These are phyloP conservation scores for Boletus tylopilopsis DNA, from an alignment of 768 basidiomycete species.

Conservation along the genomic window DNA sequence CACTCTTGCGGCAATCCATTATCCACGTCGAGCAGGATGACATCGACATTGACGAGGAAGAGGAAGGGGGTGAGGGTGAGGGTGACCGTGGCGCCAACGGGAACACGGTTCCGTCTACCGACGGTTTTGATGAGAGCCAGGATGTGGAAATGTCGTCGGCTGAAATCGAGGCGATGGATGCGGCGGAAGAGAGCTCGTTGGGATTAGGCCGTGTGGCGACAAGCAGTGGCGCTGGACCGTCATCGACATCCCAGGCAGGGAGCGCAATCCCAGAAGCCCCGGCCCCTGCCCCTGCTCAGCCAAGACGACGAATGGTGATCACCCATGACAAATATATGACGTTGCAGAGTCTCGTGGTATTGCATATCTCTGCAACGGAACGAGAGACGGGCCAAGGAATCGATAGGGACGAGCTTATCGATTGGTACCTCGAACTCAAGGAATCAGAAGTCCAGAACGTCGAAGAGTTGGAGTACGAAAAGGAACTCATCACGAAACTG, in stretches of 20 bases:
- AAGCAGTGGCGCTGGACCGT: conserved; percentile 29
- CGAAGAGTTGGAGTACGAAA: conserved; percentile 87
- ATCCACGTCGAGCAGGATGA: conserved; percentile 99
- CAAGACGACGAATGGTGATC: conserved; percentile 82
- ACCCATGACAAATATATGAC: conserved; percentile 94
- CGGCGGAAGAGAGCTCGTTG: conserved; percentile 48
- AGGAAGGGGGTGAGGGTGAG: conserved; percentile 67
- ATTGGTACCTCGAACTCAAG: conserved; percentile 93
- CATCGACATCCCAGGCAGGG: conserved; percentile 31
- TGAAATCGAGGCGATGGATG: conserved; percentile 51
- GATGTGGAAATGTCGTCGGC: conserved; percentile 64
- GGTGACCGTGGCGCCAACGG: conserved; percentile 46
- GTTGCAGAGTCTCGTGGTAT: conserved; percentile 82
- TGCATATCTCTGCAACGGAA: conserved; percentile 79
- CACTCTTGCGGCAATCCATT: conserved; percentile 91
- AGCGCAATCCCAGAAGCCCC: conserved; percentile 29
- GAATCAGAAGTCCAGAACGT: conserved; percentile 80
- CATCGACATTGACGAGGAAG: conserved; percentile 95
- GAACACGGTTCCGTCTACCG: conserved; percentile 32
- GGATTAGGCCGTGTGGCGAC: conserved; percentile 36
- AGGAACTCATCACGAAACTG: conserved; percentile 86
- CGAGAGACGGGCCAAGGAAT: conserved; percentile 70
- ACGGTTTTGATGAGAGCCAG: conserved; percentile 47
- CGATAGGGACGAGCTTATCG: conserved; percentile 87
- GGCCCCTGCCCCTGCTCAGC: conserved; percentile 38